Evolutionary conservation across 192 early-diverging fungal genomes (phyloP), one percentile per base, ranked within the genome.

Genomic region (Rhizophagus clarus): DNA sequence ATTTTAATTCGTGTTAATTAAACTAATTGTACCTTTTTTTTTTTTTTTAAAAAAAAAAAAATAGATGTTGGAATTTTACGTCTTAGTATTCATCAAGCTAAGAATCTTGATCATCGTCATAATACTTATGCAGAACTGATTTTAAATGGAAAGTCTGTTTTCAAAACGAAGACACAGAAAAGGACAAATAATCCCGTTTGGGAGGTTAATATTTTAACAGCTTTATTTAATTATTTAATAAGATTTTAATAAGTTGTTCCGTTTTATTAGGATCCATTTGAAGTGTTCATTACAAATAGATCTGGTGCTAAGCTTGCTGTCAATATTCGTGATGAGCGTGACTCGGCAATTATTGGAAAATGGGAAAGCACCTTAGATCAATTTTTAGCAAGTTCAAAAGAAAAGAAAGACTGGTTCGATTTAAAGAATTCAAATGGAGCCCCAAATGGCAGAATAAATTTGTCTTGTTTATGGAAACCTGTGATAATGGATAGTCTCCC

Each of bases 251-350:
- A 22, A 51, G 17, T 56, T 6, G n/a, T 56, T 56, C 20, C 22
- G 14, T 20, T 22, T 22, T 5, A 20, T 5, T 42, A 94, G 77
- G 82, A 86, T 20, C 81, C 86, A 63, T 82, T 85, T 73, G 92
- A 93, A 79, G 81, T 92, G 34, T 94, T 94, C 78, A 85, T 96
- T n/a, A 79, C 90, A 14, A 92, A 96, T 81, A 85, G 90, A 70
- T 85, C 89, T 4, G 63, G 78, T 3, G 87, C 91, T 11, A 72
- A 85, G 15, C 82, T 95, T 42, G 81, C 81, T n/a, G 88, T 96
- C 60, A 81, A 84, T 63, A 82, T 96, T 28, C 84, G 85, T 32
- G 91, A 95, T 76, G 86, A 83, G 3, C 62, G 83, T 9, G 79
- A 34, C 56, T 67, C 62, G 17, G 20, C 67, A 31, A 24, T 71